Evolutionary conservation across 768 basidiomycete genomes (phyloP), one percentile per base, ranked within the genome.

Genomic region (Pleurotus eryngii): DNA sequence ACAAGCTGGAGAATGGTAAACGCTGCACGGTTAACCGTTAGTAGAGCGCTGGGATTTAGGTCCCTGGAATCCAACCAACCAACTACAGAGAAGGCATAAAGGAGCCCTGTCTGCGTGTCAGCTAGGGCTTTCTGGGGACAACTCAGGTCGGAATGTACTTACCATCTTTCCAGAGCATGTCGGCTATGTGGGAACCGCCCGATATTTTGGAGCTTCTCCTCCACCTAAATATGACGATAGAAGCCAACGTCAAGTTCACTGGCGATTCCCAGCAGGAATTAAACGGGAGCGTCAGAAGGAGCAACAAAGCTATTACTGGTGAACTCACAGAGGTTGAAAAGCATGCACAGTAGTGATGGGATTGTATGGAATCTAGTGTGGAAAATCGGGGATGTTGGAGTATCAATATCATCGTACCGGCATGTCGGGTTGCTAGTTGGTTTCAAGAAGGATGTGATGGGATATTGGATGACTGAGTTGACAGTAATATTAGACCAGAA

Each of bases 151-250:
- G 6, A 4, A 18, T 39, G n/a, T 22, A 45, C 39, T 0, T 30
- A 54, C 51, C 51, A 22, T 54, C 51, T 40, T 24, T 18, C 37
- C 37, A 42, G 3, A 54, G 51, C 51, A 54, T 54, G n/a, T 54
- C 51, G 15, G 42, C 24, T 11, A 54, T 5, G 9, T n/a, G 51
- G 15, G 24, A 14, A 42, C 38, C 42, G 9, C 38, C 39, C 5
- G 51, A 54, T 18, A n/a, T n/a, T 4, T n/a, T 17, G 3, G 39
- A n/a, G 24, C 17, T 40, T 5, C 51, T 37, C 22, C 39, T 39
- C 51, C 51, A 54, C 9, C 51, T 37, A 14, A 20, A 8, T 5
- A 54, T 54, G 7, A 54, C 39, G n/a, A 54, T 24, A 11, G 26
- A 54, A 4, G 51, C 15, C 5, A 54, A 22, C 5, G 9, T 42